Conservation (phyloP, 257 asterid species). For the Salvia miltiorrhiza region DNA sequence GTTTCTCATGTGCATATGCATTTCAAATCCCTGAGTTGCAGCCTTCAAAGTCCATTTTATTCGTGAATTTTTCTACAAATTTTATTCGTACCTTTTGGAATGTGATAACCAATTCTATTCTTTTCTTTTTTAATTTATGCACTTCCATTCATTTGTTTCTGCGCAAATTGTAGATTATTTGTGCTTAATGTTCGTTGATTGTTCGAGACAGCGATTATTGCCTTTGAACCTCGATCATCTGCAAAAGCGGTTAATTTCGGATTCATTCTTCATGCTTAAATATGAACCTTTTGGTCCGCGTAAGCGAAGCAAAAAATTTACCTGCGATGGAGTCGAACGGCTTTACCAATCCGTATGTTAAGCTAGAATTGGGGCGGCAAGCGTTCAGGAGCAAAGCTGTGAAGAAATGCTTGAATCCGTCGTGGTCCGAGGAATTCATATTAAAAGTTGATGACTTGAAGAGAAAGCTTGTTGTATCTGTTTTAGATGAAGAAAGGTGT, state of each 20-base stretch:
- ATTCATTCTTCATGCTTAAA: constrained; percentile 4
- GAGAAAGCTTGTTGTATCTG: constrained; percentile 69
- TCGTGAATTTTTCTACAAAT: not conserved
- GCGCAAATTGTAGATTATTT: not conserved
- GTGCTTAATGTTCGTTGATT: constrained; percentile 14
- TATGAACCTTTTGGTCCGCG: constrained; percentile 91
- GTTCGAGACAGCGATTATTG: constrained; percentile 14
- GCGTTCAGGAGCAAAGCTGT: constrained; percentile 70
- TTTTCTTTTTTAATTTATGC: not conserved
- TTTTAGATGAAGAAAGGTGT: constrained; percentile 85
- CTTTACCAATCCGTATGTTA: constrained; percentile 86
- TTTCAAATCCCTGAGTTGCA: not conserved
- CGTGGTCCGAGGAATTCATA: constrained; percentile 92
- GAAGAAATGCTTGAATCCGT: constrained; percentile 79
- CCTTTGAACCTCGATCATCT: not conserved
- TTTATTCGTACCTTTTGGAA: not conserved
- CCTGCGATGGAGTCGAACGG: constrained; percentile 92
- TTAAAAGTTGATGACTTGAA: constrained; percentile 83
- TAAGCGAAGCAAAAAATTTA: constrained; percentile 67
- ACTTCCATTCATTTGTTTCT: not conserved
- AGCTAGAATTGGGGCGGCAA: constrained; percentile 79
- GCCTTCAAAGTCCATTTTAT: not conserved
- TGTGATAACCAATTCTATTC: constrained; percentile 6
- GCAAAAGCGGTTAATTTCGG: not conserved
- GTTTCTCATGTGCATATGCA: constrained; percentile 10